phyloP scores from a whole-genome alignment of 441 rosid species.

The Erysimum pusillum region DNA sequence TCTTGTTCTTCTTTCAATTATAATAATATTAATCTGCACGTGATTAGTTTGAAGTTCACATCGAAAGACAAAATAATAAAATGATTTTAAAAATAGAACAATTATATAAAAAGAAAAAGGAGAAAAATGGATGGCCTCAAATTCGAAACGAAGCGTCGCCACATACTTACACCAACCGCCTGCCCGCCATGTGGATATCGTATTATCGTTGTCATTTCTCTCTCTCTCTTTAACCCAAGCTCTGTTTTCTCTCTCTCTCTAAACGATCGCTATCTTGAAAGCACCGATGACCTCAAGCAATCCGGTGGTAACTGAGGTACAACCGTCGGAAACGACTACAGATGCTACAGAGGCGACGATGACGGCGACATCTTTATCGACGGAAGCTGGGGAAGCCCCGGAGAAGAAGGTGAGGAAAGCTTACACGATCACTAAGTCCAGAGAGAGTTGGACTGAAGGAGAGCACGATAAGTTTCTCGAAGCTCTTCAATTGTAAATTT shows the following conservation, averaged over 20 bases:
- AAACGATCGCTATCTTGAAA: constrained; percentile 26
- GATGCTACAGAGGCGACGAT: constrained; percentile 28
- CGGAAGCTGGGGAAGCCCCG: constrained; percentile 47
- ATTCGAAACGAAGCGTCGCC: constrained; percentile 42
- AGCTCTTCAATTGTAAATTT: constrained; percentile 63
- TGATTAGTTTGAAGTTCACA: constrained; percentile 26
- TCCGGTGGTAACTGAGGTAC: constrained; percentile 45
- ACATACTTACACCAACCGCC: constrained; percentile 43
- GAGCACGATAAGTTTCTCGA: constrained; percentile 73
- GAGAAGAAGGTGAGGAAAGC: constrained; percentile 70
- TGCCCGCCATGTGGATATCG: constrained; percentile 45
- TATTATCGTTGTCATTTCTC: too few relatives aligned
- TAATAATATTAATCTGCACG: background rate
- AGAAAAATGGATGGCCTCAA: constrained; percentile 42
- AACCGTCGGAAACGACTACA: constrained; percentile 47
- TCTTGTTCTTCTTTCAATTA: too few relatives aligned
- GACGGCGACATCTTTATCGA: constrained; percentile 1
- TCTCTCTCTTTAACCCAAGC: background rate
- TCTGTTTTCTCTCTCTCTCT: constrained; percentile 6
- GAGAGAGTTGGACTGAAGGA: constrained; percentile 78
- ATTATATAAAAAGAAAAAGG: background rate
- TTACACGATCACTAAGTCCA: constrained; percentile 69
- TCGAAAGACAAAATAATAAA: background rate
- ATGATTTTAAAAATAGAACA: background rate
- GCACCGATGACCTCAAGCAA: constrained; percentile 46